Evolutionary conservation across 192 early-diverging fungal species (phyloP).

Genomic region (Podila verticillata): DNA sequence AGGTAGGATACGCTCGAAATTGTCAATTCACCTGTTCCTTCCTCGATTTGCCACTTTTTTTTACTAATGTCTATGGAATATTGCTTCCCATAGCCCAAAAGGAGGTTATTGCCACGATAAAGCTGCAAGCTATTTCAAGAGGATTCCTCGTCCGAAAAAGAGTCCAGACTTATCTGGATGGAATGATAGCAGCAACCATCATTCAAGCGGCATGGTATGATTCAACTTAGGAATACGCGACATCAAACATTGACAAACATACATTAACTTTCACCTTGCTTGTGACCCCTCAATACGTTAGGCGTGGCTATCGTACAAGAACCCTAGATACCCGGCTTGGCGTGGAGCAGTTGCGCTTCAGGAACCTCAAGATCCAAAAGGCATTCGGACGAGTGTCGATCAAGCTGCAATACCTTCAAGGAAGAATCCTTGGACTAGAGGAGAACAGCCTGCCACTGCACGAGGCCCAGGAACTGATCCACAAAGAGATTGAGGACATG

Average conservation of each 20-base stretch:
- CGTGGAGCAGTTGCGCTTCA: constrained; percentile 46
- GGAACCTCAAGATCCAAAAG: constrained; percentile 49
- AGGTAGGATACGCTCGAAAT: constrained; percentile 12
- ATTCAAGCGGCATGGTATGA: constrained; percentile 42
- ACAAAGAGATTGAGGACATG: constrained; percentile 50
- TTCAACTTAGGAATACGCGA: too few species aligned
- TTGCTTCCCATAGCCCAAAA: constrained; percentile 26
- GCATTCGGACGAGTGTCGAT: constrained; percentile 45
- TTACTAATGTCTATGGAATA: not conserved
- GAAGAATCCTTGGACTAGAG: constrained; percentile 30
- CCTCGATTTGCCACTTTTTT: not conserved
- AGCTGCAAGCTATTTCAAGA: constrained; percentile 41
- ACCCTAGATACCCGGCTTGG: constrained; percentile 37
- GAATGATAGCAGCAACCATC: constrained; percentile 38
- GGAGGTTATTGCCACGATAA: constrained; percentile 33
- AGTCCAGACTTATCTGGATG: constrained; percentile 29
- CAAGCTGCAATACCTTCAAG: constrained; percentile 46
- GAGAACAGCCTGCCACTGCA: constrained; percentile 37
- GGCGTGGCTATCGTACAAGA: constrained; percentile 45
- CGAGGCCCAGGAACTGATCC: constrained; percentile 38
- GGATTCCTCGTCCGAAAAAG: constrained; percentile 25
- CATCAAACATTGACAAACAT: too few species aligned
- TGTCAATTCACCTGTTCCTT: not conserved
- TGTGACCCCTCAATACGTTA: not conserved
- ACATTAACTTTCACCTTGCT: not conserved